A percentile compares a stretch with the other conserved stretches of the same genome.
Conservation (phyloP, 2,329 filamentous ascomycete species). For the Pseudogymnoascus sp. region DNA sequence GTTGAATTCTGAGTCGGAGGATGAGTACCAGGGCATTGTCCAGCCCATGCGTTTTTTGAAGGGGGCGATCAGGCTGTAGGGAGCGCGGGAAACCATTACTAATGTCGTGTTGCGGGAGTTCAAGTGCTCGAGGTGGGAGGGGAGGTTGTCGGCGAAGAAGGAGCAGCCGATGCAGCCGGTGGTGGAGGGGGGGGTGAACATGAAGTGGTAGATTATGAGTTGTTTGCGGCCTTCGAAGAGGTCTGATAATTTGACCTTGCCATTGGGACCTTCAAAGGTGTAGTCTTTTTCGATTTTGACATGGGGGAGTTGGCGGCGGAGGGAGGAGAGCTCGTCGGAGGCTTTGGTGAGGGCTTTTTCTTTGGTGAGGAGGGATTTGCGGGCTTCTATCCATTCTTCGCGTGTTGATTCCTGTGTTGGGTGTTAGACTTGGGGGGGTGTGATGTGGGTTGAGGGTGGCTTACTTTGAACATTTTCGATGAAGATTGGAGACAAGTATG, state of each 20-base stretch:
- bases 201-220: constrained; percentile 41
- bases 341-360: constrained; percentile 31
- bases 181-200: constrained; percentile 33
- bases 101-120: constrained; percentile 33
- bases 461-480: background rate
- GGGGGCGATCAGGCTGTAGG: constrained; percentile 30
- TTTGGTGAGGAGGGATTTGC: constrained; percentile 30
- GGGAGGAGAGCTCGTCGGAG: constrained; percentile 25
- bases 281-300: constrained; percentile 33
- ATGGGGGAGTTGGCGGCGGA: constrained; percentile 34
- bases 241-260: constrained; percentile 24
- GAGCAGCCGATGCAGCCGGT: constrained; percentile 35
- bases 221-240: constrained; percentile 32
- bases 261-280: constrained; percentile 30
- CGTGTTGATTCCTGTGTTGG: constrained; percentile 26
- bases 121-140: constrained; percentile 32
- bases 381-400: constrained; percentile 31
- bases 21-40: constrained; percentile 37
- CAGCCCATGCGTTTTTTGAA: constrained; percentile 35
- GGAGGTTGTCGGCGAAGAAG: constrained; percentile 34
- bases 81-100: constrained; percentile 34
- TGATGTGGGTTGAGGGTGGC: background rate
- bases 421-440: background rate
- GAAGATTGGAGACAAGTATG: background rate
- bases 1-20: constrained; percentile 33